Evolutionary conservation across 2,329 filamentous ascomycete genomes (phyloP), one percentile per base, ranked within the genome.

Genomic region (Ophiostoma ips): DNA sequence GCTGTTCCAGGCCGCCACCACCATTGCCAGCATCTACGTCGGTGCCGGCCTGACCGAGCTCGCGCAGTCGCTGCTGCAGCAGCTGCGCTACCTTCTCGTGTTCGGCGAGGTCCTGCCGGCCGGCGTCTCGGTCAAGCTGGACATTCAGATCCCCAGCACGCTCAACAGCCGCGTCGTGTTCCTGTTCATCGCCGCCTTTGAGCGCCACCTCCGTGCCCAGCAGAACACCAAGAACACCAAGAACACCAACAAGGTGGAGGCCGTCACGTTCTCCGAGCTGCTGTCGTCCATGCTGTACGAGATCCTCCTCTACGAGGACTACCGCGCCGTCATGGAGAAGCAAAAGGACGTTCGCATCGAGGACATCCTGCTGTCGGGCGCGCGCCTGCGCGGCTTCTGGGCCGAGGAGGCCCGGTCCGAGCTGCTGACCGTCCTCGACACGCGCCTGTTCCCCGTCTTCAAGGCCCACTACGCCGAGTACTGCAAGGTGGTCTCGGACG

Each of bases 61-160:
- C 50, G 66, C 68, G 35, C 57, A 65, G 41, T 61, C 70, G 51
- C 58, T 75, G 1, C 64, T 75, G 9, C 65, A 69, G 5, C 70
- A 76, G 53, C 58, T 76, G 16, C 71, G 71, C 30, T 66, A 70
- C 28, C 67, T 75, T 52, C 63, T 75, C 41, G 68, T 75, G 50
- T 71, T 73, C 52, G 68, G 68, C 18, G 64, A 68, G 36, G 65
- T 61, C 48, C 58, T 61, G 35, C 55, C 48, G 16, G 58, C 30
- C 55, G 57, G 53, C 1, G 60, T 67, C 12, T 63, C 61, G 1
- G 59, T 72, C 54, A 65, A 65, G 52, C 54, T 71, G 11, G 58
- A 64, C 2, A 57, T 59, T 2, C 61, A 63, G 37, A 55, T 66
- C 36, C 62, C 59, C 47, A 66, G 63, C 10, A 28, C 31, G 10